Evolutionary conservation across 225 moss, liverwort and hornwort species (phyloP).

Genomic region (Climacium dendroides): DNA sequence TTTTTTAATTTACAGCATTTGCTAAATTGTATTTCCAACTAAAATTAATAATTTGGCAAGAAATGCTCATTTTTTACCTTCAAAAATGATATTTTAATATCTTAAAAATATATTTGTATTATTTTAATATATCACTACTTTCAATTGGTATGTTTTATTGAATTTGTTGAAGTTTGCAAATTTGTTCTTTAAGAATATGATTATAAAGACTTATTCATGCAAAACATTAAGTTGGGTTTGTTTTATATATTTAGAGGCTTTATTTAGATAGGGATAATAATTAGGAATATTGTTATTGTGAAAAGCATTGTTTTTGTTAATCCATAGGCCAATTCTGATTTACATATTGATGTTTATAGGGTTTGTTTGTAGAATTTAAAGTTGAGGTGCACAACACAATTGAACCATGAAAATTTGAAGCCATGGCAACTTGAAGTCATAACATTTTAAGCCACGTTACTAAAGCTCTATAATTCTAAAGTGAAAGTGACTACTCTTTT

Average conservation of each 20-base stretch:
- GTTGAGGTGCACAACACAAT: background rate
- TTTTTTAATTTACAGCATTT: background rate
- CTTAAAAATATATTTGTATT: background rate
- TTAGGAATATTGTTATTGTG: background rate
- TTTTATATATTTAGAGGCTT: background rate
- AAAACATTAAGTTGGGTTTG: accelerated
- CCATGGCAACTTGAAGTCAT: too few species aligned
- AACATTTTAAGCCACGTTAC: background rate
- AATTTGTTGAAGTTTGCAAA: background rate
- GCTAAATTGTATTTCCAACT: background rate
- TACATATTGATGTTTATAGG: background rate
- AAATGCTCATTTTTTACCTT: background rate
- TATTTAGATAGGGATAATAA: background rate
- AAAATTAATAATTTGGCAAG: accelerated
- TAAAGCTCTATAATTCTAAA: background rate
- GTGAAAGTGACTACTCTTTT: background rate
- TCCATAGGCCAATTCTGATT: background rate
- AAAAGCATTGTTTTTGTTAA: background rate
- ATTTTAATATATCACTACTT: too few species aligned
- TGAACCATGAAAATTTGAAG: background rate
- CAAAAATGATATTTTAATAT: background rate
- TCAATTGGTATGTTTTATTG: background rate
- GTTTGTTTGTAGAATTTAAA: too few species aligned
- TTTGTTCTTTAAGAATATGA: background rate
- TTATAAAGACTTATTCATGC: background rate